Conservation (phyloP, 371 early-diverging fungal species). For the Lichtheimia hyalospora region DNA sequence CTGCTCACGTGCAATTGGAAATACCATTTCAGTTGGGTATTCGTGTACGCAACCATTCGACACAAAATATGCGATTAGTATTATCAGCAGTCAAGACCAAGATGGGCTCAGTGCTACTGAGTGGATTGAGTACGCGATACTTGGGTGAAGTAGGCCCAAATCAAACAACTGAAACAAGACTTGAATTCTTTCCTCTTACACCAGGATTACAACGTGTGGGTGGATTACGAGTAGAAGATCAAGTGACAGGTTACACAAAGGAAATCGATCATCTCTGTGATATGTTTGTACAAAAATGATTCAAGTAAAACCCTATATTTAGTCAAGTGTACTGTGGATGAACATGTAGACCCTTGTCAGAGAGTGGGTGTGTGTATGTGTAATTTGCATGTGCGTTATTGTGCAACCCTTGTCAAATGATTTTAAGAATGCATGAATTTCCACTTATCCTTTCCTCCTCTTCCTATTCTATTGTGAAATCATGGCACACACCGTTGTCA, state of each 20-base stretch:
- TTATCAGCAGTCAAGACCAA: slow-evolving; percentile 73
- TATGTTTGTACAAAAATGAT: slow-evolving; percentile 46
- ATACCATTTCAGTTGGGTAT: slow-evolving; percentile 66
- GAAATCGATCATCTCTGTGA: slow-evolving; percentile 73
- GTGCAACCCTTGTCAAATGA: too few relatives aligned
- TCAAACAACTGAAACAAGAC: slow-evolving; percentile 58
- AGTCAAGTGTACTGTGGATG: too few relatives aligned
- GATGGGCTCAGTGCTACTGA: slow-evolving; percentile 81
- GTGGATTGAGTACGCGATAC: slow-evolving; percentile 65
- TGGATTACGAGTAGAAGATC: slow-evolving; percentile 71
- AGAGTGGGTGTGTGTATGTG: background rate
- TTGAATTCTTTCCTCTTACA: slow-evolving; percentile 83
- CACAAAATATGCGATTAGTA: slow-evolving; percentile 64
- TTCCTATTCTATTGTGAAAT: too few relatives aligned
- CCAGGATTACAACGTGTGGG: slow-evolving; percentile 86
- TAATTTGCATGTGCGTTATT: too few relatives aligned
- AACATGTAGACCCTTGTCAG: background rate
- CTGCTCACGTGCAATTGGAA: slow-evolving; percentile 53
- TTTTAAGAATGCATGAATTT: too few relatives aligned
- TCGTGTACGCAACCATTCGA: slow-evolving; percentile 54
- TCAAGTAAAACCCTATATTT: background rate
- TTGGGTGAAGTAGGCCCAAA: slow-evolving; percentile 70
- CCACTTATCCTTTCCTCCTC: too few relatives aligned
- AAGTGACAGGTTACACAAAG: slow-evolving; percentile 64
- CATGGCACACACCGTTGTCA: too few relatives aligned